Evolutionary conservation across 148 eudicot species (phyloP).

Genomic region (Camellia sinensis): DNA sequence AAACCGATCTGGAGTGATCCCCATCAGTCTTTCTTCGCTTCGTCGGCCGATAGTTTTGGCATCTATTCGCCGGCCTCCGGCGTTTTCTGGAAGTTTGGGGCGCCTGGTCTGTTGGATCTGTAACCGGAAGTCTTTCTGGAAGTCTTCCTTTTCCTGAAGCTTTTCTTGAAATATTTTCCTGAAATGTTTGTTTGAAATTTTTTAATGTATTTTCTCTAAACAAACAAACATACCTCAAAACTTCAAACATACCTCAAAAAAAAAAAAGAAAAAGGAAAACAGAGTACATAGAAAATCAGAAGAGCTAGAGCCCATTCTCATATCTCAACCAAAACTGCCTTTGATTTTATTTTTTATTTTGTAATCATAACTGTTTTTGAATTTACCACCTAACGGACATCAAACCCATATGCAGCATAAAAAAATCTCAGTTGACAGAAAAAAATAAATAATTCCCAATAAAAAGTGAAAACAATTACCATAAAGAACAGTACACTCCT

Average conservation of each 20-base stretch:
- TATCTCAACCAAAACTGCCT: conserved; percentile 4
- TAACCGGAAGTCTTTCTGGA: too few relatives aligned
- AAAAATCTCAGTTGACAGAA: neutral
- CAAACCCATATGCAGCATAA: neutral
- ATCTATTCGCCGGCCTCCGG: too few relatives aligned
- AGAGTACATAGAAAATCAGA: neutral
- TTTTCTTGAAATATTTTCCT: too few relatives aligned
- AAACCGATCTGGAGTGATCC: too few relatives aligned
- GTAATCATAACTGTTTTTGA: neutral
- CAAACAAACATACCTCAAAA: too few relatives aligned
- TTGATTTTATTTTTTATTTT: neutral
- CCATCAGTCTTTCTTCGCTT: too few relatives aligned
- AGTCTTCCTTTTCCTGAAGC: too few relatives aligned
- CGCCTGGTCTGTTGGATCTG: too few relatives aligned
- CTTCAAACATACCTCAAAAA: neutral
- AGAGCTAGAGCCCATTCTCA: neutral
- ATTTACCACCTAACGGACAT: neutral
- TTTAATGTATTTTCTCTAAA: too few relatives aligned
- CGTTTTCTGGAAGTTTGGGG: too few relatives aligned
- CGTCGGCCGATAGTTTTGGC: too few relatives aligned
- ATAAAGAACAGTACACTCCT: neutral
- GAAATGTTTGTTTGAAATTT: too few relatives aligned
- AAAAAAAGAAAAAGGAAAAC: neutral
- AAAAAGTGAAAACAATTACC: neutral
- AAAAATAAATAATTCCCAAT: neutral